phyloP scores from a whole-genome alignment of 306 rosid species.

The Argentina anserina region DNA sequence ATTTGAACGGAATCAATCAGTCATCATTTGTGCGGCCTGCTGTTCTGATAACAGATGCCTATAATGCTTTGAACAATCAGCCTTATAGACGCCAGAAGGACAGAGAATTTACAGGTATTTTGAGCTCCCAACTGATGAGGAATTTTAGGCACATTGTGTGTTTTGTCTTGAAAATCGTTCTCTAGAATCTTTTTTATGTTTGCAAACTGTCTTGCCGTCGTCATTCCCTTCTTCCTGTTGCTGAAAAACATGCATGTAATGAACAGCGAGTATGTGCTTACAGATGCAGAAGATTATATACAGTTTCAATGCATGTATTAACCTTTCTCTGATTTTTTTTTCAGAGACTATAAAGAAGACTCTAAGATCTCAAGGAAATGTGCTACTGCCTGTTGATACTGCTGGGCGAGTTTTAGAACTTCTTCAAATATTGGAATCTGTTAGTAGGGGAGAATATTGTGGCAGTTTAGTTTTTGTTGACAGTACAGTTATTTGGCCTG shows the following conservation, averaged over 20 bases:
- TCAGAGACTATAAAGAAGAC: conserved; percentile 81
- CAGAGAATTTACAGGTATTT: conserved; percentile 85
- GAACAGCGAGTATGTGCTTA: not conserved
- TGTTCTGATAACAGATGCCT: conserved; percentile 94
- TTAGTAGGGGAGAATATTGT: conserved; percentile 36
- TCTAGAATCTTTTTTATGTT: not conserved
- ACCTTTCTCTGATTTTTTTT: conserved; percentile 14
- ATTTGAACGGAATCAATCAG: conserved; percentile 87
- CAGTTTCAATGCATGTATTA: conserved; percentile 7
- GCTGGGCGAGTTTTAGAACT: conserved; percentile 90
- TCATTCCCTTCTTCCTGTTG: conserved; percentile 1
- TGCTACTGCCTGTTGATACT: conserved; percentile 84
- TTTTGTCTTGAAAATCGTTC: not conserved
- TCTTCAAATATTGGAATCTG: conserved; percentile 77
- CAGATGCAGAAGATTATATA: not conserved
- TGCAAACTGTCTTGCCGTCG: not conserved
- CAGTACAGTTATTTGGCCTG: not conserved
- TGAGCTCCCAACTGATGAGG: not conserved
- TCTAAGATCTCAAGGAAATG: conserved; percentile 78
- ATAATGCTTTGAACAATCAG: conserved; percentile 95
- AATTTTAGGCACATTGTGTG: not conserved
- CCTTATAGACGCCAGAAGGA: conserved; percentile 91
- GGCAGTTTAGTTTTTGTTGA: not conserved
- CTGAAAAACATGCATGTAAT: not conserved
- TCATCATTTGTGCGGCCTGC: conserved; percentile 90